phyloP scores from a whole-genome alignment of 2,329 filamentous ascomycete species.

The Aureobasidium sp. region DNA sequence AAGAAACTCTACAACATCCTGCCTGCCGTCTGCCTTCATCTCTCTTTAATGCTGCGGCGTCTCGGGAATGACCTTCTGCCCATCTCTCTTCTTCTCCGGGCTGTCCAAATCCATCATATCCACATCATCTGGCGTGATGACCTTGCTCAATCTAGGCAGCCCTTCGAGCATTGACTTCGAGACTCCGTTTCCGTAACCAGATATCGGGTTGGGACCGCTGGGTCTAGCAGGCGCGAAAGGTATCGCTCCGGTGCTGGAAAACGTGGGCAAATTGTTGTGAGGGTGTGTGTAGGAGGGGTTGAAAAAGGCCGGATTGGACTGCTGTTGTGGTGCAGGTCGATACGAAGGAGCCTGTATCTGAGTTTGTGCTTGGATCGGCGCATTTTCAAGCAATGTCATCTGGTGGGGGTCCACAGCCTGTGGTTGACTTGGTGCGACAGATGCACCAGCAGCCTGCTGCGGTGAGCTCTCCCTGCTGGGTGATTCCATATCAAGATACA shows the following conservation, averaged over 20 bases:
- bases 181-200: slow-evolving; percentile 14
- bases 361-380: background rate
- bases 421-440: background rate
- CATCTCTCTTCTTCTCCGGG: background rate
- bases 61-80: background rate
- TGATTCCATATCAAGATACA: background rate
- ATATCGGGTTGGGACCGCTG: background rate
- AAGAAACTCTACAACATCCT: background rate
- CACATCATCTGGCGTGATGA: background rate
- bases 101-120: slow-evolving; percentile 11
- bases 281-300: slow-evolving; percentile 6
- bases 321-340: background rate
- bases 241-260: slow-evolving; percentile 24
- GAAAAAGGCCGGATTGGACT: background rate
- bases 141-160: background rate
- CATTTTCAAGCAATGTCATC: no score
- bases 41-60: background rate
- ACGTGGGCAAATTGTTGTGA: slow-evolving; percentile 11
- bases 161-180: slow-evolving; percentile 13
- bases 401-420: background rate
- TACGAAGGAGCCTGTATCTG: background rate
- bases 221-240: slow-evolving; percentile 21
- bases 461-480: background rate
- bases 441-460: background rate
- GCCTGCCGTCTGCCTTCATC: background rate